These are phyloP conservation scores for Fonsecaea nubica DNA, from an alignment of 2,329 filamentous ascomycete species.

Conservation along the genomic window DNA sequence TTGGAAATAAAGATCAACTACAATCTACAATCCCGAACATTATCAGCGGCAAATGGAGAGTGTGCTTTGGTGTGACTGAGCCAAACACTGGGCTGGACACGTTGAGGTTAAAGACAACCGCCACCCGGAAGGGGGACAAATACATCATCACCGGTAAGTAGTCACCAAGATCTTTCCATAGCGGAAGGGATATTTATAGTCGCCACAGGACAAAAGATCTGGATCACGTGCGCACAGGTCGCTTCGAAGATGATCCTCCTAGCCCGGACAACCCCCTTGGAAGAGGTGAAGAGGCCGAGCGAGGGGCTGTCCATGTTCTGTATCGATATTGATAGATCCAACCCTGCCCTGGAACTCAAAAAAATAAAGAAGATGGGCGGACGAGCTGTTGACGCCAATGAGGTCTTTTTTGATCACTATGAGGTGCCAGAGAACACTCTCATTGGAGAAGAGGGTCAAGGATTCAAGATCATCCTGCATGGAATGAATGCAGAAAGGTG, in stretches of 20 bases:
- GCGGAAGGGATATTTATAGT: background rate
- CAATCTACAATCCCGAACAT: slow-evolving; percentile 71
- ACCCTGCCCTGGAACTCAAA: slow-evolving; percentile 69
- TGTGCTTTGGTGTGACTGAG: slow-evolving; percentile 86
- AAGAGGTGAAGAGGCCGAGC: slow-evolving; percentile 71
- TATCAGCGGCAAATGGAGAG: slow-evolving; percentile 72
- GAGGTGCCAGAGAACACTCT: slow-evolving; percentile 67
- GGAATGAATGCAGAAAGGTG: slow-evolving; percentile 82
- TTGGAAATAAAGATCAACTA: slow-evolving; percentile 70
- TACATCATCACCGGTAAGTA: slow-evolving; percentile 61
- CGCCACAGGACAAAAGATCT: slow-evolving; percentile 73
- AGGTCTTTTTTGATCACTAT: slow-evolving; percentile 87
- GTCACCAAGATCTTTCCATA: background rate
- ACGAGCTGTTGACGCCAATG: slow-evolving; percentile 80
- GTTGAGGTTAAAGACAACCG: slow-evolving; percentile 70
- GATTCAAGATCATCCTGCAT: slow-evolving; percentile 79
- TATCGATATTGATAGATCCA: slow-evolving; percentile 69
- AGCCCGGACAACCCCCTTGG: slow-evolving; percentile 73
- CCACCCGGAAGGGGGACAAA: slow-evolving; percentile 63
- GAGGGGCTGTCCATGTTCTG: slow-evolving; percentile 81
- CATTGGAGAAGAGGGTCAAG: slow-evolving; percentile 74
- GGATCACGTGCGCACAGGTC: slow-evolving; percentile 86
- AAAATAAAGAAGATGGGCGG: slow-evolving; percentile 87
- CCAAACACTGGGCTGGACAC: slow-evolving; percentile 82
- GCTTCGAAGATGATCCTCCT: slow-evolving; percentile 83